Evolutionary conservation across 1,139 yeast genomes (phyloP).

Genomic region (Geotrichum australiense): DNA sequence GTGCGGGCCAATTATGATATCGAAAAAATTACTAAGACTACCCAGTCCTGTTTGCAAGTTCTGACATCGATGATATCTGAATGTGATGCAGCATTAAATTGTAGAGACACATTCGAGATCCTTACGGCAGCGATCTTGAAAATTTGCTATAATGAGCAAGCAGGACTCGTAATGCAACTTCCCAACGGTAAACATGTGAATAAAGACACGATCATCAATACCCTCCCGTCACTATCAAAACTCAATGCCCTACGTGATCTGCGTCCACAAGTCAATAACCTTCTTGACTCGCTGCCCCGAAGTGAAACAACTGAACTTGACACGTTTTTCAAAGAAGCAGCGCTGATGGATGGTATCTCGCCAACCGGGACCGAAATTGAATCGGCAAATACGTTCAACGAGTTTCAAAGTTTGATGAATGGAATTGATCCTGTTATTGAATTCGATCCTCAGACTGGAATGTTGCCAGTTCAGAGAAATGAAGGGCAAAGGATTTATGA

Average conservation of each 20-base stretch:
- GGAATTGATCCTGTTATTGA: constrained; percentile 9
- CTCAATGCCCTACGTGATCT: constrained; percentile 2
- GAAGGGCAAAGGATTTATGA: constrained; percentile 55
- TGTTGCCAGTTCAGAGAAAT: constrained; percentile 1
- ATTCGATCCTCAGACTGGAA: too few relatives aligned
- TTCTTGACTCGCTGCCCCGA: constrained; percentile 3
- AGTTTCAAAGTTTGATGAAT: constrained; percentile 6
- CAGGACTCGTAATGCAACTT: constrained; percentile 20
- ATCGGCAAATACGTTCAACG: constrained; percentile 12
- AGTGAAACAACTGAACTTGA: constrained; percentile 22
- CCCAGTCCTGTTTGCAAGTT: constrained; percentile 54
- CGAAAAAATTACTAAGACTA: constrained; percentile 48
- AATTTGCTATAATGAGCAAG: constrained; percentile 43
- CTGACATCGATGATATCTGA: constrained; percentile 55
- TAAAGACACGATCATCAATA: constrained; percentile 5
- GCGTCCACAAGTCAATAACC: constrained; percentile 8
- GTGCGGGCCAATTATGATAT: constrained; percentile 44
- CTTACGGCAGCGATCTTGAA: constrained; percentile 65
- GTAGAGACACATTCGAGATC: constrained; percentile 65
- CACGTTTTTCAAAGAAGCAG: constrained; percentile 28
- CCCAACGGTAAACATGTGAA: constrained; percentile 12
- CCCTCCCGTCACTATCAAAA: constrained; percentile 3
- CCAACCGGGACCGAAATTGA: too few relatives aligned
- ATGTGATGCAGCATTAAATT: constrained; percentile 72
- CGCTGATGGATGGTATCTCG: constrained; percentile 23